Evolutionary conservation across 192 early-diverging fungal genomes (phyloP).

Genomic region (Cetraspora pellucida): DNA sequence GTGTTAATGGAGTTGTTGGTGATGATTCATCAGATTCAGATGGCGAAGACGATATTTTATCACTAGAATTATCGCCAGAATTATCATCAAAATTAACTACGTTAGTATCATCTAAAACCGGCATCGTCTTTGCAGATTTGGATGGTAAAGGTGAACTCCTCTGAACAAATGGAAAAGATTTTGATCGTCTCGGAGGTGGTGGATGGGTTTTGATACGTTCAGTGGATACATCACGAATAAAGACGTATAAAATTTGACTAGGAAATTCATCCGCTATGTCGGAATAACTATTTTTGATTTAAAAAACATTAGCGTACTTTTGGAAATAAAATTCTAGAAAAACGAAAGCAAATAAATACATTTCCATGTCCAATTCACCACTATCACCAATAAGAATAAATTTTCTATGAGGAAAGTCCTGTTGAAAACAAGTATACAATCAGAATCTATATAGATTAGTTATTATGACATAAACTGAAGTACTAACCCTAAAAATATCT

Average conservation of each 20-base stretch:
- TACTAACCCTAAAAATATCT: not conserved
- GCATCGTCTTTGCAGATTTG: conserved; percentile 7
- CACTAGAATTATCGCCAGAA: too few species aligned
- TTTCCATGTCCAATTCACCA: conserved; percentile 84
- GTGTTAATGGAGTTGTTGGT: too few species aligned
- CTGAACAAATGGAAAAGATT: conserved; percentile 31
- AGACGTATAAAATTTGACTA: conserved; percentile 63
- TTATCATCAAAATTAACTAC: too few species aligned
- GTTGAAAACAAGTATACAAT: conserved; percentile 24
- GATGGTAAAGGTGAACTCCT: conserved; percentile 13
- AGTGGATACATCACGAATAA: conserved; percentile 64
- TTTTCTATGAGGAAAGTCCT: conserved; percentile 70
- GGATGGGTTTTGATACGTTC: conserved; percentile 22
- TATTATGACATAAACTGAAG: not conserved
- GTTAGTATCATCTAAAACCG: not conserved
- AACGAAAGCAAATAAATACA: conserved; percentile 31
- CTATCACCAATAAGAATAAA: conserved; percentile 87
- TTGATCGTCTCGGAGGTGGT: not conserved
- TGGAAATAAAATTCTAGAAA: not conserved
- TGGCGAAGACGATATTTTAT: too few species aligned
- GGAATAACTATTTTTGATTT: conserved; percentile 45
- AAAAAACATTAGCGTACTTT: not conserved
- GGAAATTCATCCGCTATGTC: conserved; percentile 54
- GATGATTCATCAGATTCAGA: too few species aligned
- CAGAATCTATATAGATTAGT: not conserved